phyloP scores from a whole-genome alignment of 2,329 filamentous ascomycete genomes.

The Aspergillus sp. region DNA sequence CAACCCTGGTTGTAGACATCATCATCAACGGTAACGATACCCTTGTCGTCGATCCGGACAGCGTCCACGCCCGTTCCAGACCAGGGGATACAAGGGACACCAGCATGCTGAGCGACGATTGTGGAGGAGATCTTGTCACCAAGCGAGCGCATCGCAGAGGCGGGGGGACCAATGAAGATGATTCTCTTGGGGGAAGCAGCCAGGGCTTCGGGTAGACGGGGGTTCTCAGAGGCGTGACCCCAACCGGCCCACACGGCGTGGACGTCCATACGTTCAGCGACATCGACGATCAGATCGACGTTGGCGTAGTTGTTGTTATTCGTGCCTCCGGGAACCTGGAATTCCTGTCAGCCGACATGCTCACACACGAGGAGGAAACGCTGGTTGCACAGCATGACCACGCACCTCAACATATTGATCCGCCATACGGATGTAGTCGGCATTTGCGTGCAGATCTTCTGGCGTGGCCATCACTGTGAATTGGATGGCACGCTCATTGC shows the following conservation, averaged over 20 bases:
- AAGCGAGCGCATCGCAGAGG: constrained; percentile 96
- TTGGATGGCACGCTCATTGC: constrained; percentile 96
- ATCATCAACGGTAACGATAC: constrained; percentile 89
- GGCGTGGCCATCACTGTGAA: constrained; percentile 99
- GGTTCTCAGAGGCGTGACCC: constrained; percentile 98
- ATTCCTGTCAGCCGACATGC: background rate
- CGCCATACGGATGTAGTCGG: constrained; percentile 99
- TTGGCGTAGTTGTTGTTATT: constrained; percentile 99
- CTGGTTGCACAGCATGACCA: constrained; percentile 6
- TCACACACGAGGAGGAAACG: background rate
- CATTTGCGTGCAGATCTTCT: constrained; percentile 95
- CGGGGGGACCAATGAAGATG: constrained; percentile 96
- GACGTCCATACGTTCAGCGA: constrained; percentile 97
- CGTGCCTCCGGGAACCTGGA: constrained; percentile 84
- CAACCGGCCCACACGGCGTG: constrained; percentile 99
- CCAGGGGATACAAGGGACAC: constrained; percentile 98
- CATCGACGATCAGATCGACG: constrained; percentile 97
- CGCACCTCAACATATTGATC: constrained; percentile 93
- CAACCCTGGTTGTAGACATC: constrained; percentile 87
- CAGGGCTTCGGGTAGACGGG: constrained; percentile 91
- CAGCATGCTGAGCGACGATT: constrained; percentile 95
- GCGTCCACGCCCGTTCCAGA: constrained; percentile 87
- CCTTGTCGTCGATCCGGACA: constrained; percentile 74
- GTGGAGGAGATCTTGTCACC: constrained; percentile 99
- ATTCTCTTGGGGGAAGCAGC: constrained; percentile 98